Evolutionary conservation across 768 basidiomycete species (phyloP), one percentile per base, ranked within the genome.

Genomic region (Mycena amicta): DNA sequence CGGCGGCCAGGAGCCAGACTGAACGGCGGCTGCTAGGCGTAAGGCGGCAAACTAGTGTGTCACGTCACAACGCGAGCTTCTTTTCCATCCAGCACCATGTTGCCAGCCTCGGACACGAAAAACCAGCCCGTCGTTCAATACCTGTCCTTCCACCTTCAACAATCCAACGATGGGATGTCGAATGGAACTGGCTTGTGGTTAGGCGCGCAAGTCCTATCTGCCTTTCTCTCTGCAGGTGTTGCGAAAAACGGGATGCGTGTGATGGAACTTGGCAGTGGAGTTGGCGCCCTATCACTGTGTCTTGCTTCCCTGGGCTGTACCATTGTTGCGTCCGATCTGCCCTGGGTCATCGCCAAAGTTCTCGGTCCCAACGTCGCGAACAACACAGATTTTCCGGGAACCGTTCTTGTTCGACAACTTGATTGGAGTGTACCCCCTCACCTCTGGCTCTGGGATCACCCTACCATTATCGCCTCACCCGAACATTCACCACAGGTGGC

Each of bases 161-260:
- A 90, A 74, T 75, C 69, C 43, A 76, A 83, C 70, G 80, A 54
- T 66, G 86, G 88, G 40, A 66, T 71, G 16, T 83, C 87, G 25
- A 93, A 90, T 58, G 93, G 93, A 18, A 93, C 91, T 2, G 84
- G 89, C 2, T 83, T 94, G 51, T 94, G 93, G 93, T 84, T 93
- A 52, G 86, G 85, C 40, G 89, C 86, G 0, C 92, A 95, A 71
- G 81, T 89, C 68, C 80, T 94, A 37, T 79, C 89, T 18, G 66
- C 78, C 43, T 91, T 86, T 67, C 77, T 92, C 29, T 71, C 77
- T 47, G 61, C 74, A 22, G 53, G 41, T 22, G 47, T 56, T 33
- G 45, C 55, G 37, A 64, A 57, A 30, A 50, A 51, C 43, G 53
- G 72, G 59, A 75, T 70, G 27, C 75, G 76, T 53, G 87, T 82